These are phyloP conservation scores for Ciborinia camelliae DNA, from an alignment of 2,329 filamentous ascomycete species.

Conservation along the genomic window DNA sequence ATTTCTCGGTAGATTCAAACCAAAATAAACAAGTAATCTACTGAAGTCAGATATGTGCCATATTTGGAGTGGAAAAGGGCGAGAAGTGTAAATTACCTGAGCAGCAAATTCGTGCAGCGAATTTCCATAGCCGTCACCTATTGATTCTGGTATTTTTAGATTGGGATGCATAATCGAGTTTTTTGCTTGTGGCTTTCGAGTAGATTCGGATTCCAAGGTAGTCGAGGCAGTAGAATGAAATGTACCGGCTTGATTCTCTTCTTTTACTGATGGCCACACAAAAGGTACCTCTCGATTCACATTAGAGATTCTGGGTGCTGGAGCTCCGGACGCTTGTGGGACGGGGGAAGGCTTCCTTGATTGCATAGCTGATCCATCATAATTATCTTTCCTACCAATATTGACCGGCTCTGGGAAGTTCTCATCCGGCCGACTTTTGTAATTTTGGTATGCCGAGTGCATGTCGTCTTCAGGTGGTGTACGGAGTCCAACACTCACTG, in stretches of 20 bases:
- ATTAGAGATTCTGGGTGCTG: neutral
- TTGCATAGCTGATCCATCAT: slow-evolving; percentile 9
- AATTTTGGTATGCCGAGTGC: slow-evolving; percentile 50
- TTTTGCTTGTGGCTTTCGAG: slow-evolving; percentile 22
- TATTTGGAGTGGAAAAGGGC: neutral
- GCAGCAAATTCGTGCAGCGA: slow-evolving; percentile 81
- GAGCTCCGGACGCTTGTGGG: slow-evolving; percentile 21
- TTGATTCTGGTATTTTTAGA: slow-evolving; percentile 70
- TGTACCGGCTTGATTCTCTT: neutral
- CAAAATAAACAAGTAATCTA: slow-evolving; percentile 96
- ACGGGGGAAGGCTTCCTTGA: slow-evolving; percentile 25
- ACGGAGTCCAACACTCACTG: slow-evolving; percentile 42
- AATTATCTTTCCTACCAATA: neutral
- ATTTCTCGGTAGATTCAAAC: slow-evolving; percentile 84
- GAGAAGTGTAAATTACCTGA: slow-evolving; percentile 53
- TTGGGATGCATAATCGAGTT: slow-evolving; percentile 33
- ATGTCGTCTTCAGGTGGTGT: slow-evolving; percentile 52
- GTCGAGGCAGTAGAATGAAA: neutral
- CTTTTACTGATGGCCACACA: neutral
- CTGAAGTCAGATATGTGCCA: slow-evolving; percentile 24
- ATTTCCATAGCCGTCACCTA: slow-evolving; percentile 71
- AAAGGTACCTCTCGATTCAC: neutral
- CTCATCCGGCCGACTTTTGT: slow-evolving; percentile 44
- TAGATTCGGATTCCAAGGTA: slow-evolving; percentile 8
- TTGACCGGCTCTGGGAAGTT: slow-evolving; percentile 26